Evolutionary conservation across 2,329 filamentous ascomycete species (phyloP).

Genomic region (Pseudocercospora fijiensis): DNA sequence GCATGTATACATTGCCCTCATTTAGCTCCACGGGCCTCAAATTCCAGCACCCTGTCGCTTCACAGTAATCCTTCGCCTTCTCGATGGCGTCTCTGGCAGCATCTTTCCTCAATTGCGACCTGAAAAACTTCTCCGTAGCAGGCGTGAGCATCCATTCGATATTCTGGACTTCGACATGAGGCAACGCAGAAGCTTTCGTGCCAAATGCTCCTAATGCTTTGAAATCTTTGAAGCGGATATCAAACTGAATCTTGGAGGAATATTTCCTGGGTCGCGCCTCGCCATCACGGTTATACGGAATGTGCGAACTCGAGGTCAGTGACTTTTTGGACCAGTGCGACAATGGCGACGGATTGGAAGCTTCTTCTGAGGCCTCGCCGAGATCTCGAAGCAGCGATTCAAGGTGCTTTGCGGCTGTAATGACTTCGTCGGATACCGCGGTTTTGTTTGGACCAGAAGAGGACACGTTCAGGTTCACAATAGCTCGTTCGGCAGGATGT

Average conservation of each 20-base stretch:
- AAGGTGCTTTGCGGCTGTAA: constrained; percentile 27
- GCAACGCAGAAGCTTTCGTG: constrained; percentile 21
- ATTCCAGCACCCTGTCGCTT: constrained; percentile 23
- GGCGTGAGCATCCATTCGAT: constrained; percentile 23
- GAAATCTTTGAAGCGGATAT: constrained; percentile 31
- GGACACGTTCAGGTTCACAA: constrained; percentile 28
- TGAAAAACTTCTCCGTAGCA: constrained; percentile 25
- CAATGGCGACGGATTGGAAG: constrained; percentile 20
- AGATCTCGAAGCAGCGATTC: constrained; percentile 24
- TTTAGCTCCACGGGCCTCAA: constrained; percentile 21
- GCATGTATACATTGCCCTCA: constrained; percentile 14
- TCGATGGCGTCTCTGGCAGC: constrained; percentile 26
- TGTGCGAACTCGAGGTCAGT: constrained; percentile 22
- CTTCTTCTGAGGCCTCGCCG: constrained; percentile 15
- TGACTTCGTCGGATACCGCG: constrained; percentile 27
- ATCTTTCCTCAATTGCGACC: constrained; percentile 23
- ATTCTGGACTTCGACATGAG: constrained; percentile 23
- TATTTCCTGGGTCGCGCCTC: constrained; percentile 18
- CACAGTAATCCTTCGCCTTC: constrained; percentile 29
- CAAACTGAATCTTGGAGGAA: constrained; percentile 24
- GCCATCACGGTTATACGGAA: constrained; percentile 18
- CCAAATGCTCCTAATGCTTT: constrained; percentile 25
- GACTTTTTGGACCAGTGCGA: constrained; percentile 31
- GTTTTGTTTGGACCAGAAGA: constrained; percentile 25
- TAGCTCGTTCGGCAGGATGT: constrained; percentile 27